Evolutionary conservation across 2,329 filamentous ascomycete genomes (phyloP).

Genomic region (Penicillium sumatraense): DNA sequence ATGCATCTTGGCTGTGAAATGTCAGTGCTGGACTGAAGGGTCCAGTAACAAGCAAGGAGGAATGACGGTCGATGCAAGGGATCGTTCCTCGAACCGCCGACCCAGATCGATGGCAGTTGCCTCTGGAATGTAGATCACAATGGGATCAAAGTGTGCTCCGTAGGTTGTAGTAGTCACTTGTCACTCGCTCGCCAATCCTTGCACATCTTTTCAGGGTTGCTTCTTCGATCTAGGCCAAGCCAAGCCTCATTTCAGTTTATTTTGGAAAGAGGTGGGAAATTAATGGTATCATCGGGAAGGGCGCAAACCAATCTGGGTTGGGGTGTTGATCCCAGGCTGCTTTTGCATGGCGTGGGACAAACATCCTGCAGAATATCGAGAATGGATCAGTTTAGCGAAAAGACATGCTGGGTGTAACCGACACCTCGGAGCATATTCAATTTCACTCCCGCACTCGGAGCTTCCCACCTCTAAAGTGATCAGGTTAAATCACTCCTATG

Average conservation of each 20-base stretch:
- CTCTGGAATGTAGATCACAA: conserved; percentile 28
- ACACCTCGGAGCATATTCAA: not conserved
- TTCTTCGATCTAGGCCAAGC: not conserved
- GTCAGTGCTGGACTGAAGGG: conserved; percentile 15
- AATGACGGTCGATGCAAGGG: conserved; percentile 24
- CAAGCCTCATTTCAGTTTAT: not conserved
- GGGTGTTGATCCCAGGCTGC: not conserved
- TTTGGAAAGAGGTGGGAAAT: not conserved
- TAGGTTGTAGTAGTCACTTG: no score
- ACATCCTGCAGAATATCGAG: not conserved
- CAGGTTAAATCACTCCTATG: conserved; percentile 4
- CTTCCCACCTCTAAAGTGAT: not conserved
- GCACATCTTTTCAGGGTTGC: not conserved
- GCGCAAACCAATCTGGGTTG: not conserved
- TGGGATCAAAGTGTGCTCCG: not conserved
- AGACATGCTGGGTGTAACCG: not conserved
- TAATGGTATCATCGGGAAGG: not conserved
- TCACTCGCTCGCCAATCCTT: conserved; percentile 6
- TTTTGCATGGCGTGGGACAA: not conserved
- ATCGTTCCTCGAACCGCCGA: conserved; percentile 12
- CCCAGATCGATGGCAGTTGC: conserved; percentile 22
- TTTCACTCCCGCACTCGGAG: not conserved
- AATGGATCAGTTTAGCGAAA: conserved; percentile 1
- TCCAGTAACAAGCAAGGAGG: conserved; percentile 26
- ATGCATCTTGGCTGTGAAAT: conserved; percentile 21